A percentile compares a stretch with the other conserved stretches of the same genome.
phyloP scores from a whole-genome alignment of 768 basidiomycete genomes.

The Tulasnella calospora region DNA sequence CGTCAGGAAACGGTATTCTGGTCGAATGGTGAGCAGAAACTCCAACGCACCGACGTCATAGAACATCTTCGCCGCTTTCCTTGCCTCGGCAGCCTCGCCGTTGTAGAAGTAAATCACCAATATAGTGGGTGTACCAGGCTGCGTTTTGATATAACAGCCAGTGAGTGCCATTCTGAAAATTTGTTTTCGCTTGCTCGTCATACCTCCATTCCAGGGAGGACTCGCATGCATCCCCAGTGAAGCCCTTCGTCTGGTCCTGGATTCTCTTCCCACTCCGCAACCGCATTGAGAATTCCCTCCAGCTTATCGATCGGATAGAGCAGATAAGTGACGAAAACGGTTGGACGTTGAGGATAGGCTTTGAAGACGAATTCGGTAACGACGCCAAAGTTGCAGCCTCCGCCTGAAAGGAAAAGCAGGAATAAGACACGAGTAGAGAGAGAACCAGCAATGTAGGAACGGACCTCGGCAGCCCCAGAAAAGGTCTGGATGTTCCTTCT shows the following conservation, averaged over 20 bases:
- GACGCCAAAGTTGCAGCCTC: conserved; percentile 7
- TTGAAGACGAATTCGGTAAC: conserved; percentile 31
- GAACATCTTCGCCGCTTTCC: neutral
- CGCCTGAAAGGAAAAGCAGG: conserved; percentile 6
- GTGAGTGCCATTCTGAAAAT: neutral
- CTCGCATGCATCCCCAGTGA: neutral
- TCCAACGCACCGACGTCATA: conserved; percentile 5
- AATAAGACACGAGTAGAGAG: neutral
- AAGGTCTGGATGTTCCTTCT: conserved; percentile 15
- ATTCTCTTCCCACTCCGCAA: neutral
- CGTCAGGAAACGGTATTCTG: neutral
- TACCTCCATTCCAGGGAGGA: neutral
- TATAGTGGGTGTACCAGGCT: neutral
- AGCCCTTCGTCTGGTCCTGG: neutral
- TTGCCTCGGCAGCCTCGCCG: neutral
- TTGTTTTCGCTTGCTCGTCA: neutral
- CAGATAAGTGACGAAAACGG: neutral
- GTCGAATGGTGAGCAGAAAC: neutral
- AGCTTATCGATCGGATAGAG: neutral
- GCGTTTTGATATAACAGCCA: neutral
- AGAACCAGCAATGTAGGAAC: neutral
- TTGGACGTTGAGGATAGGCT: conserved; percentile 46
- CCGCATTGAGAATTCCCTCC: neutral
- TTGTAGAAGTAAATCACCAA: conserved; percentile 10
- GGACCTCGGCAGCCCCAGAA: conserved; percentile 20